phyloP scores from a whole-genome alignment of 2,329 filamentous ascomycete species.

The Diplodia scrobiculata region DNA sequence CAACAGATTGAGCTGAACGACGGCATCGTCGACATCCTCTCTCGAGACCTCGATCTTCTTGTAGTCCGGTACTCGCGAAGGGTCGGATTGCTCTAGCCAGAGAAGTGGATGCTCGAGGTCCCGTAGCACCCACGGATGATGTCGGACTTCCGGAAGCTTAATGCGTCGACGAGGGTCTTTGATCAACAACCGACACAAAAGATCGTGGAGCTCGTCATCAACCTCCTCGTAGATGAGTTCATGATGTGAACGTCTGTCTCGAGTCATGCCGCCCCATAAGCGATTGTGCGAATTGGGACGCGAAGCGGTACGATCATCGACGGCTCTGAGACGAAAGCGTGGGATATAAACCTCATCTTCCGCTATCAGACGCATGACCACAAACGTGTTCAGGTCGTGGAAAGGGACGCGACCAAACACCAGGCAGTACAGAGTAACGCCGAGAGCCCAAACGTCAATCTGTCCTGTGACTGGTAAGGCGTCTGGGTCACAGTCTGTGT shows the following conservation, averaged over 20 bases:
- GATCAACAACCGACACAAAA: constrained; percentile 75
- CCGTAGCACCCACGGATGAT: constrained; percentile 85
- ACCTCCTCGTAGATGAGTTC: constrained; percentile 84
- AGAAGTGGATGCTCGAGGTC: constrained; percentile 70
- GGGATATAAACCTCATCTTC: constrained; percentile 92
- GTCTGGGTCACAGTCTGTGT: constrained; percentile 62
- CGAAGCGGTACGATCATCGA: constrained; percentile 53
- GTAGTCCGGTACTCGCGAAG: constrained; percentile 72
- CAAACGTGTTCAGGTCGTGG: constrained; percentile 85
- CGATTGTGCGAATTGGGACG: constrained; percentile 52
- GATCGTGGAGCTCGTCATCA: constrained; percentile 75
- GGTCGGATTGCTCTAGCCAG: constrained; percentile 96
- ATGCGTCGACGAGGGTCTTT: constrained; percentile 92
- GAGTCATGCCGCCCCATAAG: constrained; percentile 56
- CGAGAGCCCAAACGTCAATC: constrained; percentile 96
- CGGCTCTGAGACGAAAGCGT: constrained; percentile 74
- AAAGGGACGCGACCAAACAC: constrained; percentile 94
- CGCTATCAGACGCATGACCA: constrained; percentile 88
- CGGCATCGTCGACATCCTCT: constrained; percentile 85
- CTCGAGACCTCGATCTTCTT: constrained; percentile 90
- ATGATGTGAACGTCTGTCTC: constrained; percentile 73
- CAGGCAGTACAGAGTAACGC: constrained; percentile 93
- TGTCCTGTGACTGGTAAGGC: constrained; percentile 81
- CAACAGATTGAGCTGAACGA: constrained; percentile 84
- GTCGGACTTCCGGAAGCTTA: constrained; percentile 86